Evolutionary conservation across 257 asterid genomes (phyloP), one percentile per base, ranked within the genome.

Genomic region (Eucommia ulmoides): DNA sequence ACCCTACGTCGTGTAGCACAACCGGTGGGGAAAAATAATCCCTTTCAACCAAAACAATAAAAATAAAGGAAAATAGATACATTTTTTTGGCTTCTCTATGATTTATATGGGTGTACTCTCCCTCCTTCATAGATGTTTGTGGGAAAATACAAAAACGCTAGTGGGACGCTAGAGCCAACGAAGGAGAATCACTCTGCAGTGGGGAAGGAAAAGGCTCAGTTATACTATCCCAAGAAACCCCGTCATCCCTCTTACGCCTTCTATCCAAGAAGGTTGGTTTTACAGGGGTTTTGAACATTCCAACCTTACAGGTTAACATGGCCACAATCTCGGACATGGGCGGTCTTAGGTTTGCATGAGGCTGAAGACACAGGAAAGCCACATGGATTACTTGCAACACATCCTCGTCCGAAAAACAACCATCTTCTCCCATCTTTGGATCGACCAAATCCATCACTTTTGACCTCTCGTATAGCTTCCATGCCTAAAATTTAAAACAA

Each of bases 321-420:
- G 95, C 95, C 2, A 81, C 95, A 1, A 84, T 63, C 50, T 76
- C 81, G 2, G 95, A 84, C 95, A 84, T 84, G 1, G 93, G 87
- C 11, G 95, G 93, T 68, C 93, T 76, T 53, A 56, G 52, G 59
- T 71, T 58, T 54, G 82, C 95, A 4, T 62, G 67, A 19, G 84
- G 81, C 50, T 76, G 87, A 50, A 81, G 85, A 68, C 95, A 78
- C 33, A 74, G 47, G 49, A 84, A 71, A 20, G 93, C 79, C 16
- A 81, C 82, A 25, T 65, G 67, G 20, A 68, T 66, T 22, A 71
- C 73, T 51, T 72, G 89, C 26, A 72, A 24, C 20, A 84, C 53
- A 52, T 81, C 79, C 51, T 68, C 72, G 67, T 78, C 80, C 33
- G 8, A 44, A 14, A 53, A 42, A 38, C 3, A 19, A 1, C 66